Evolutionary conservation across 176 grass and related monocot genomes (phyloP), one percentile per base, ranked within the genome.

Genomic region (Luzula sylvatica): DNA sequence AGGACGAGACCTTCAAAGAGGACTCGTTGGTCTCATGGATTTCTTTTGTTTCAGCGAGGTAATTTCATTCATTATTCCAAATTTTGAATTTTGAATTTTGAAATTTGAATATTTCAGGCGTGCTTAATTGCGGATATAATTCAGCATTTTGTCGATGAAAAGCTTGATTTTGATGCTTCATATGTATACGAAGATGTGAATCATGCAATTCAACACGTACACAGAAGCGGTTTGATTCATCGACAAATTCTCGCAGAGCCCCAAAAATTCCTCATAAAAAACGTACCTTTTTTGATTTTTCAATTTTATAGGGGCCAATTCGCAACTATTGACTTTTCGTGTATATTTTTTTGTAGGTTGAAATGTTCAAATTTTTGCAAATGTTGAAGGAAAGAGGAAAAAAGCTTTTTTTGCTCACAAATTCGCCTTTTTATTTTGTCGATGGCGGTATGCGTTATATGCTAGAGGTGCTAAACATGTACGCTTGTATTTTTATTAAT

Each of bases 41-140:
- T 83, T 98, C 46, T 98, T 98, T 75, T 98, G 92, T 75, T 98
- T 90, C 55, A 98, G 92, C 13, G 85, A 96, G 92, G 92, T 96
- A 79, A 57, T 14, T 22, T 52, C 32, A 35, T 51, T 51, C 46
- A 51, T 19, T n/a, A 51, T 51, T 51, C 20, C 40, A 8, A 51
- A 51, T 51, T 19, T 19, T 51, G 7, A 51, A 8, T 22, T 51
- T 51, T 51, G 46, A 12, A 4, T 22, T 51, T 51, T 22, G 62
- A 24, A 54, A 13, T 46, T 7, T 35, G 9, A 35, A 32, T 7
- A 35, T 35, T 35, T 35, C 30, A 98, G 92, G 92, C 78, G 56
- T 90, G 92, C 70, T 78, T 98, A 65, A 68, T 98, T 75, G 92
- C 92, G 23, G 92, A 98, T 75, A 98, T 75, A 20, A 76, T 98